Evolutionary conservation across 768 basidiomycete genomes (phyloP), one percentile per base, ranked within the genome.

Genomic region (Hygrophoropsis aurantiaca): DNA sequence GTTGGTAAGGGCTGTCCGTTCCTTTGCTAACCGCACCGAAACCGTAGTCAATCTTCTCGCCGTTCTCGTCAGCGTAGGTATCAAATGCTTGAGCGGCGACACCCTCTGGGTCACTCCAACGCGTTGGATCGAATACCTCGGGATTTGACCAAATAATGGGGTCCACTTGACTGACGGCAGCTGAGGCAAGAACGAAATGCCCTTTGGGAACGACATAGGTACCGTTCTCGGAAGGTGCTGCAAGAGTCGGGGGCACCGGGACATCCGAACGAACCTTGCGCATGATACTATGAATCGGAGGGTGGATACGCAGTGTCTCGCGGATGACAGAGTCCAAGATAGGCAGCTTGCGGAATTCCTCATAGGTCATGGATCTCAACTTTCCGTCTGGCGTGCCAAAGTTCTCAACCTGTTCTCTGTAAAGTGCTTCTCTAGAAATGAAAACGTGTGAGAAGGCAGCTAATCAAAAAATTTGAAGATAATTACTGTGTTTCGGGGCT

Each of bases 21-120:
- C 94, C 94, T 72, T 97, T 97, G 73, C 87, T 90, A 42, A 99
- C 89, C 50, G 85, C 81, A 44, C 97, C 97, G 66, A 91, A 99
- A 2, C 97, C 97, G 59, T 87, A 99, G 67, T 99, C 97, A 51
- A 98, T 74, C 74, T 94, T 94, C 67, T 95, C 91, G 47, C 90
- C 87, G 25, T 68, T 66, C 57, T 84, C 84, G 56, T 89, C 89
- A 33, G 71, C 67, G 59, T 97, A 93, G 54, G 78, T 75, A 58
- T 81, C 82, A 58, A 81, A 81, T 13, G 92, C 92, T 61, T 83
- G 76, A 20, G 84, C 84, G 3, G 90, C 92, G 34, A 87, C 77
- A 58, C 91, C 93, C 49, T 87, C 81, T 18, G 82, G 78, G 57
- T 97, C 94, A 34, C 75, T 77, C 95, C 95, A 99, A 52, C 95